Evolutionary conservation across 2,329 filamentous ascomycete genomes (phyloP).

Genomic region (Aspergillus latus): DNA sequence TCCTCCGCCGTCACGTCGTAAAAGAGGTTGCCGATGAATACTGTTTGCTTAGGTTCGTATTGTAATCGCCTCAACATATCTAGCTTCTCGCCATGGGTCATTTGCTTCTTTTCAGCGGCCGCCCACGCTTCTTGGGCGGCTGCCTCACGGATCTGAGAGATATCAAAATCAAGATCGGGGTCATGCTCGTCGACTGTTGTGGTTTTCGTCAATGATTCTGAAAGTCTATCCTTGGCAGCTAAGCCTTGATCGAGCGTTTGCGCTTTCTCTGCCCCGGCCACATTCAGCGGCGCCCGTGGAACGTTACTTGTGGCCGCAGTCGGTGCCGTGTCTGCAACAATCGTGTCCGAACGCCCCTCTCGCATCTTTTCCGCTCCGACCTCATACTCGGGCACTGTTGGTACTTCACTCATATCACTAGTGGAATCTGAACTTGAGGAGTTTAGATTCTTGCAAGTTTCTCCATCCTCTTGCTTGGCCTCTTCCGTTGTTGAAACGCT

Average conservation of each 20-base stretch:
- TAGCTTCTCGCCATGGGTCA: background rate
- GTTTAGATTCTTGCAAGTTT: background rate
- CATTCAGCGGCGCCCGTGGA: no score
- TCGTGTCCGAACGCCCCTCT: no score
- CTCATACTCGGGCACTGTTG: background rate
- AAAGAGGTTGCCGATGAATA: slow-evolving; percentile 70
- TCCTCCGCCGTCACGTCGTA: slow-evolving; percentile 66
- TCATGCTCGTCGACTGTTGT: background rate
- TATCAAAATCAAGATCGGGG: background rate
- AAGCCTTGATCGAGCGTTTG: background rate
- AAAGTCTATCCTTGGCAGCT: background rate
- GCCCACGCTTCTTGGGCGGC: background rate
- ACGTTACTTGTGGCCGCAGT: no score
- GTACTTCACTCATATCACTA: background rate
- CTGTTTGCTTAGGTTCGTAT: slow-evolving; percentile 42
- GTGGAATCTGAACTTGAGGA: background rate
- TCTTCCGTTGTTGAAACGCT: background rate
- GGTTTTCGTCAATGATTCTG: no score
- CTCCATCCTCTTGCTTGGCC: background rate
- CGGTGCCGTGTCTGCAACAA: no score
- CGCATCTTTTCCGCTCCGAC: background rate
- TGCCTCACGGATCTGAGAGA: slow-evolving; percentile 10
- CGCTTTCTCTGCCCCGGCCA: no score
- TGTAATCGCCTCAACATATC: background rate
- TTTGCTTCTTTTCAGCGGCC: background rate